Evolutionary conservation across 176 grass and related monocot species (phyloP).

Genomic region (Zoysia japonica): DNA sequence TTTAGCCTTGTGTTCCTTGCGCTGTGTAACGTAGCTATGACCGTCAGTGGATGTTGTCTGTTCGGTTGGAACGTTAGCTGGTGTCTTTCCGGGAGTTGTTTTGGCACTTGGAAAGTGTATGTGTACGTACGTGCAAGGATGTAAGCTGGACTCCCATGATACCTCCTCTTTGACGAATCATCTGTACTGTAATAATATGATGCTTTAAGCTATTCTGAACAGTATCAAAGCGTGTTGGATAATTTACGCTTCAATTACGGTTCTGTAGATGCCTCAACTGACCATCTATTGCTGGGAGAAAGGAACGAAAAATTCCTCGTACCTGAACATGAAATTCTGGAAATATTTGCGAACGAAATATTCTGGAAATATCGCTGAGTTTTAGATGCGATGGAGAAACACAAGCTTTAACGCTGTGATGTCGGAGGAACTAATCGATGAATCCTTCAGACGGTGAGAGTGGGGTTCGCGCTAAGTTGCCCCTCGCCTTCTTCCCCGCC

Average conservation of each 20-base stretch:
- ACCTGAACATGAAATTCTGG: not conserved
- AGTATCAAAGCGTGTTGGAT: not conserved
- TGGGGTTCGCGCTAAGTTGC: no score
- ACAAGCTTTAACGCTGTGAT: no score
- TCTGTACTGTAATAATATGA: not conserved
- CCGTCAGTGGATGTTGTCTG: not conserved
- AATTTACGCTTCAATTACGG: not conserved
- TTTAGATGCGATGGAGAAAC: no score
- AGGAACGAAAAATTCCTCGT: not conserved
- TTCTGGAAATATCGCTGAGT: no score
- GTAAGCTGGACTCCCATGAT: not conserved
- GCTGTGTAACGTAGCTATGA: not conserved
- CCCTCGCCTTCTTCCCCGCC: no score
- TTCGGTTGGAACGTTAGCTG: not conserved
- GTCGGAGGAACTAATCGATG: no score
- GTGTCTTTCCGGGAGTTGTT: not conserved
- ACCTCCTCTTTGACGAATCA: not conserved
- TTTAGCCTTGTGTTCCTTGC: not conserved
- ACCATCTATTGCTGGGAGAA: not conserved
- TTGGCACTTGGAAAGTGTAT: not conserved
- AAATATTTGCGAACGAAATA: no score
- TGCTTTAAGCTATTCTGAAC: not conserved
- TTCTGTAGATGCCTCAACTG: not conserved
- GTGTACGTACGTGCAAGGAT: not conserved
- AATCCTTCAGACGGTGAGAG: no score